Evolutionary conservation across 352 stramenopile species (phyloP), one percentile per base, ranked within the genome.

Genomic region (Phytophthora europaea): DNA sequence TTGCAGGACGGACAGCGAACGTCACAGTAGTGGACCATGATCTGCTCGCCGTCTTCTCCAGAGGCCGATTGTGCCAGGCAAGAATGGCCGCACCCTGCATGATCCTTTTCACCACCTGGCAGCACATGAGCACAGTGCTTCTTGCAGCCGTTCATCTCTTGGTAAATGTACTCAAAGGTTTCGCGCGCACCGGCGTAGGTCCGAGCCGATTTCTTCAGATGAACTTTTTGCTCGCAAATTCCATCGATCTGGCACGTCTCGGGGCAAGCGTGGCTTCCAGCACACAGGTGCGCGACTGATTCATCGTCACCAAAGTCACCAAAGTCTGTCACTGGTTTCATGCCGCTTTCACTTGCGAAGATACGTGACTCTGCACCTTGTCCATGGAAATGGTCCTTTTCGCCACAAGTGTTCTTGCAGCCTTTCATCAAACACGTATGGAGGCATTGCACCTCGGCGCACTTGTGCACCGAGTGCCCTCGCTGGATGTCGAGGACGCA

Each of bases 101-200:
- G 84, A 15, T 67, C 61, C 31, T 75, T 57, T n/a, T 87, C 59
- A 9, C 78, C 75, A n/a, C 69, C 59, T 20, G 45, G 51, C 9
- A 92, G 40, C 26, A 81, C 62, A n/a, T 52, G 59, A 1, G 70
- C 67, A 23, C 85, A 92, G 34, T 81, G 80, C 61, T 89, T 90
- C 23, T 87, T 86, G 10, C 60, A 70, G 8, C 83, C 85, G 51
- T 92, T 92, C 87, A 94, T 92, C 48, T 92, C 87, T 47, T 94
- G 79, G 15, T 76, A 83, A 13, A 81, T 81, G 60, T 91, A 92
- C 43, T 86, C 67, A 33, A 94, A 92, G 3, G 75, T 76, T 2
- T 78, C 76, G 7, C 81, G 80, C 13, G 53, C 70, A 9, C 83
- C 87, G 3, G 61, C 55, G 61, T 89, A 92, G 20, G 67, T 91